Base-by-base conservation (phyloP, 2,329 filamentous ascomycete genomes). In the Claviceps paspali region DNA sequence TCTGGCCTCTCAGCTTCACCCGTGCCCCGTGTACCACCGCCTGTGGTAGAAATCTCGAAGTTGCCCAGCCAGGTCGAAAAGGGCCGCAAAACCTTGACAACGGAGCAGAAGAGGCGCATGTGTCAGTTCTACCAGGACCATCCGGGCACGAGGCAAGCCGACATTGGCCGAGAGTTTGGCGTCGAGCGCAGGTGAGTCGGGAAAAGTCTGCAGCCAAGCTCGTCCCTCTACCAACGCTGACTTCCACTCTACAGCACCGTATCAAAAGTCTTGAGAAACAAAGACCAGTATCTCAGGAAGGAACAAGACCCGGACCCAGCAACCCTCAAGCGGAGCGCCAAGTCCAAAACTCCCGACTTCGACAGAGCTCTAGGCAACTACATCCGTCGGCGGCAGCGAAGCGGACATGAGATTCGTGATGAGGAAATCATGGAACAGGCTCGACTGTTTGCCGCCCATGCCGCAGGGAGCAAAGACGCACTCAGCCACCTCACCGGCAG, bases 101-200 rank as follows among this genome's bases (percentile, higher is more conserved):
- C 94, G 52, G 79, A 84, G 41, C 87, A 96, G 55, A 81, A 91
- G 45, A 74, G 86, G 46, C 73, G 76, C 31, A 98, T 98, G 87
- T 98, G 91, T 58, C 73, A 85, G 52, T 95, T 88, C 57, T 82
- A 88, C 49, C 82, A 91, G 54, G 81, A 93, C 44, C 79, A 96
- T 53, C 91, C 88, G 17, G 79, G 76, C 34, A 79, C 85, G 32
- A 94, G 94, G 61, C 91, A 98, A 63, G 91, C 86, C 14, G 88
- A 96, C 53, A 98, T 98, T 60, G 91, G 91, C 61, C 81, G 79
- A 41, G 77, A 86, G 55, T 98, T 98, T 61, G 88, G 87, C 26
- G 91, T 98, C 36, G 91, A 98, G 63, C 69, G 91, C 79, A 96
- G 91, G 91, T 96, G 77, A 57, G 63, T 40, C n/a, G n/a, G n/a